Evolutionary conservation across 2,329 filamentous ascomycete genomes (phyloP), one percentile per base, ranked within the genome.

Genomic region (Exophiala lecanii-corni): DNA sequence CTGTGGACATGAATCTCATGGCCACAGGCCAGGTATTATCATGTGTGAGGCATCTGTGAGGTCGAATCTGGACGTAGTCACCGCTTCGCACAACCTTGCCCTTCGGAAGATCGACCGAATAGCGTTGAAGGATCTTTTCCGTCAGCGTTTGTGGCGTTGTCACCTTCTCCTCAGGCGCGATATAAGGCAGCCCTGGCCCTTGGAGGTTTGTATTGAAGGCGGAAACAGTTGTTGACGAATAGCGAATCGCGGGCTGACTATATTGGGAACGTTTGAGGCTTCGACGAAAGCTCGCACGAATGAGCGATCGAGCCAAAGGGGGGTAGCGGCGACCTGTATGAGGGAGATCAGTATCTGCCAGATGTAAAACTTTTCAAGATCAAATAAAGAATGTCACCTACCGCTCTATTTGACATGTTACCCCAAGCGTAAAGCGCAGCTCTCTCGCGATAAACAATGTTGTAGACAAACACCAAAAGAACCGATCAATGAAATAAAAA

Each of bases 81-180:
- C 89, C 89, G 3, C 77, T 72, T 57, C 75, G 76, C 57, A 95
- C 85, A 44, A 75, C 71, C 68, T 95, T 94, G 47, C 81, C 86
- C 9, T 78, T 64, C 1, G 85, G 67, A 1, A 95, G 75, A 7
- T 82, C 86, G n/a, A 89, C 74, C 1, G 87, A 76, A 64, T 94
- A 83, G 12, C 75, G 69, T 63, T 96, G 89, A 0, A 95, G 82
- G 46, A 96, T 95, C 72, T 95, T 95, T 64, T 96, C 89, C 2
- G 86, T 92, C 39, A 95, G 67, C 2, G 86, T 96, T 66, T 95
- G 89, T 0, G 86, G 77, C 23, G 23, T 26, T 26, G 23, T 26
- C 23, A 26, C 23, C 12, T 26, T 12, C 6, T 26, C 12, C 12
- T 12, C 23, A 12, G 23, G 6, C 23, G 23, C 23, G 23, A 26